phyloP scores from a whole-genome alignment of 305 asterid genomes.

The Fraxinus angustifolia region DNA sequence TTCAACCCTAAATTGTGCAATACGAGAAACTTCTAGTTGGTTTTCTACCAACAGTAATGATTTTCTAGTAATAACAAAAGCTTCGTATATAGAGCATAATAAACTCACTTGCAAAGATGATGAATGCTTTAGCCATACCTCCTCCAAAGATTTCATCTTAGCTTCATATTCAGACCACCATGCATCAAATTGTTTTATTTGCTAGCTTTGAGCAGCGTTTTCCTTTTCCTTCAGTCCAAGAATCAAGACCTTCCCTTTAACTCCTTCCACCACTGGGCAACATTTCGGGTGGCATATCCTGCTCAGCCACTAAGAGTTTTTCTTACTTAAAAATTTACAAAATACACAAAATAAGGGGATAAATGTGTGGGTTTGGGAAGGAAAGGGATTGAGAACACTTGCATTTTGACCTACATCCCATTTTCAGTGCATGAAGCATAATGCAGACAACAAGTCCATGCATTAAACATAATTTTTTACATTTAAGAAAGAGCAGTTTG shows the following conservation, averaged over 20 bases:
- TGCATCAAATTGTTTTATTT: conserved; percentile 39
- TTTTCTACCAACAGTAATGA: too few species aligned
- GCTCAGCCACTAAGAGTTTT: neutral
- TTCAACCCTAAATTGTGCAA: neutral
- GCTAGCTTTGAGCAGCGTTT: conserved; percentile 38
- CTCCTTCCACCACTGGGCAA: neutral
- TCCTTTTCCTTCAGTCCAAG: conserved; percentile 16
- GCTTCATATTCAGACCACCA: conserved; percentile 44
- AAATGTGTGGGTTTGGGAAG: too few species aligned
- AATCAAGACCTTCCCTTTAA: too few species aligned
- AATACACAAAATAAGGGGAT: too few species aligned
- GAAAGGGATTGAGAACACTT: too few species aligned
- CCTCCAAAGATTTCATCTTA: conserved; percentile 55
- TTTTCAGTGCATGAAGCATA: too few species aligned
- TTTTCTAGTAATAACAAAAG: neutral
- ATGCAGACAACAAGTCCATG: too few species aligned
- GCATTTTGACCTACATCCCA: too few species aligned
- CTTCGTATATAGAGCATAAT: conserved; percentile 5
- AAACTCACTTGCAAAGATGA: conserved; percentile 48
- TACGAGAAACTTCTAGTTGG: neutral
- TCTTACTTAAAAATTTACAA: too few species aligned
- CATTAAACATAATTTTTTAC: too few species aligned
- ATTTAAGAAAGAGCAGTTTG: too few species aligned
- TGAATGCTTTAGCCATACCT: conserved; percentile 52
- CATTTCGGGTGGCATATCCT: neutral